Conservation (phyloP, 192 early-diverging fungal species). For the Coemansia nantahalensis region DNA sequence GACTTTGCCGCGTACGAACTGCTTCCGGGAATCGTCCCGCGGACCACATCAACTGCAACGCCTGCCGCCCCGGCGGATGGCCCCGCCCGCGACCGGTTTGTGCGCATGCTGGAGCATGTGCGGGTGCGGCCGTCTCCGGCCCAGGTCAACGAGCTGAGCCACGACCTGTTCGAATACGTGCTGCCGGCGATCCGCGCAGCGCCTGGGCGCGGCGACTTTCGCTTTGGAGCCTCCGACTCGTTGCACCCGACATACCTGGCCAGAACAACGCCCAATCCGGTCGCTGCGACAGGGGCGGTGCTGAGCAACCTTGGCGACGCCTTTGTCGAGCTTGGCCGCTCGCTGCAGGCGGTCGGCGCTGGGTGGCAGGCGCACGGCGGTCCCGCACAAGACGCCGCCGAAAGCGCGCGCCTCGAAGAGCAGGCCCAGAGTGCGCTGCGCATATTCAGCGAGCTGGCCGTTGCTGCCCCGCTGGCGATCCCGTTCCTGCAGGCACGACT, state of each 20-base stretch:
- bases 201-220: slow-evolving; percentile 19
- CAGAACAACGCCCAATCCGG: slow-evolving; percentile 8
- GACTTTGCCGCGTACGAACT: slow-evolving; percentile 8
- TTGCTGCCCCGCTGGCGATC: slow-evolving; percentile 10
- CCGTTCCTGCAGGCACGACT: slow-evolving; percentile 29
- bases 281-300: slow-evolving; percentile 16
- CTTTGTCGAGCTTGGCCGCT: slow-evolving; percentile 36
- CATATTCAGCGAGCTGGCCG: slow-evolving; percentile 12
- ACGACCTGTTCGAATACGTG: slow-evolving; percentile 20
- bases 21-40: slow-evolving; percentile 19
- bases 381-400: background rate
- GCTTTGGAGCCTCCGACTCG: slow-evolving; percentile 4
- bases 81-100: background rate
- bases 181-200: slow-evolving; percentile 32
- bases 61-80: background rate
- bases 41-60: background rate
- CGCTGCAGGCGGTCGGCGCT: slow-evolving; percentile 24
- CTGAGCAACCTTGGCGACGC: slow-evolving; percentile 34
- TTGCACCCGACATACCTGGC: slow-evolving; percentile 16
- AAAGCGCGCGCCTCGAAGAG: background rate
- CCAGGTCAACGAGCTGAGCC: slow-evolving; percentile 36
- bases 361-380: slow-evolving; percentile 20
- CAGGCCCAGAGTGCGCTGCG: slow-evolving; percentile 17
- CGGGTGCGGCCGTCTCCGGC: slow-evolving; percentile 14
- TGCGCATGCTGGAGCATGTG: background rate